Percentiles rank a stretch among this genome's conserved stretches.
Conservation (phyloP, 352 stramenopile genomes). For the Globisporangium takayamanum region DNA sequence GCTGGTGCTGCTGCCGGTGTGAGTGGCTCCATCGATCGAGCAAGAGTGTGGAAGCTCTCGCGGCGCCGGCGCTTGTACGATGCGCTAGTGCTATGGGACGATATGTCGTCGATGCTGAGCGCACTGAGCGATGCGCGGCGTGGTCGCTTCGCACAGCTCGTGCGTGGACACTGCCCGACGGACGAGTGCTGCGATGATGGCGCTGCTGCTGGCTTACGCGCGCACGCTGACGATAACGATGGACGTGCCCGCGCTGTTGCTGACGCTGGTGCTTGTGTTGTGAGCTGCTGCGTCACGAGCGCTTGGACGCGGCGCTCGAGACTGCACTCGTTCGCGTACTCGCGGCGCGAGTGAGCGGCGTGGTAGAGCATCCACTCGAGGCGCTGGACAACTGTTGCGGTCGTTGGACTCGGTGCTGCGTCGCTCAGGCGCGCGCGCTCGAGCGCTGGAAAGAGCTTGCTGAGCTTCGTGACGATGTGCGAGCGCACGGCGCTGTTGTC, state of each 20-base stretch:
- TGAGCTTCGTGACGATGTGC: constrained; percentile 19
- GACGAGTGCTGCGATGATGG: too few species aligned
- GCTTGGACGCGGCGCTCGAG: constrained; percentile 67
- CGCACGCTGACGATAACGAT: not conserved
- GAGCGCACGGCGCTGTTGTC: constrained; percentile 19
- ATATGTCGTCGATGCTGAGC: not conserved
- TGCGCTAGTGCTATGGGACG: not conserved
- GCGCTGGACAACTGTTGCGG: constrained; percentile 55
- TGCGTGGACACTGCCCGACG: not conserved
- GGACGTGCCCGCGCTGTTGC: too few species aligned
- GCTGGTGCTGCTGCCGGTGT: not conserved
- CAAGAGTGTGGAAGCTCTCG: not conserved
- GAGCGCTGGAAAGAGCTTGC: constrained; percentile 24
- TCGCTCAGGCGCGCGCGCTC: constrained; percentile 10
- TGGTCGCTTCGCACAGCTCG: constrained; percentile 9
- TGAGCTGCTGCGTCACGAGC: constrained; percentile 43
- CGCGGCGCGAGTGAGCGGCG: constrained; percentile 47
- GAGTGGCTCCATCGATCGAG: not conserved
- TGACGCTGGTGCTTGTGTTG: not conserved
- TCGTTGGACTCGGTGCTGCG: constrained; percentile 2
- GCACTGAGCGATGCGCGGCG: constrained; percentile 9
- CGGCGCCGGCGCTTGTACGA: constrained; percentile 1
- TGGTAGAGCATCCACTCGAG: constrained; percentile 79
- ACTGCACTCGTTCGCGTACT: constrained; percentile 58
- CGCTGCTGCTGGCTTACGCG: constrained; percentile 1